Evolutionary conservation across 192 early-diverging fungal species (phyloP), one percentile per base, ranked within the genome.

Genomic region (Lunasporangiospora selenospora): DNA sequence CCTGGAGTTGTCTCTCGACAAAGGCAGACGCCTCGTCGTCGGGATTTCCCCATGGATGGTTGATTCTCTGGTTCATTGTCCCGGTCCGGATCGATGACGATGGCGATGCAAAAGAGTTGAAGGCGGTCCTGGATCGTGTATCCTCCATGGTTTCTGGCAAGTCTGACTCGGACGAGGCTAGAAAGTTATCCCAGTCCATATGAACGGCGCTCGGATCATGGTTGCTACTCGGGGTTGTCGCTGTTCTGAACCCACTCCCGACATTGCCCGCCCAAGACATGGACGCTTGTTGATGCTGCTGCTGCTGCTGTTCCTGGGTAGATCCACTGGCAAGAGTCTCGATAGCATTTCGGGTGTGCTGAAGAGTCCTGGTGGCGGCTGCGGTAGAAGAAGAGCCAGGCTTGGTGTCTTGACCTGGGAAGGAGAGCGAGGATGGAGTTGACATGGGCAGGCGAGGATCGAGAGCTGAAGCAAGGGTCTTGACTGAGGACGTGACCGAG

Each of bases 121-220:
- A n/a, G n/a, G n/a, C n/a, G n/a, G n/a, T n/a, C n/a, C n/a, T n/a
- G n/a, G n/a, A n/a, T n/a, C n/a, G n/a, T n/a, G n/a, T n/a, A n/a
- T n/a, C n/a, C n/a, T n/a, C n/a, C n/a, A 49, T 3, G 69, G 48
- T 23, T 59, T 59, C 29, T 58, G 31, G 54, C 63, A 73, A 4
- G 69, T 59, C 30, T 37, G 32, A 58, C 7, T 73, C 69, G 11
- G 69, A 62, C 27, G 69, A 73, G 11, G 47, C 60, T 7, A 73
- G 43, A 34, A 73, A 73, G 32, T 42, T 63, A 16, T 73, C 69
- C 69, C 69, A 73, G 43, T 73, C 49, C 61, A 73, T 58, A 2
- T 4, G 36, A 31, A 47, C 59, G 41, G 30, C 52, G n/a, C n/a
- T n/a, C n/a, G n/a, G n/a, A n/a, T n/a, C n/a, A n/a, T n/a, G n/a